Evolutionary conservation across 1,139 yeast species (phyloP), one percentile per base, ranked within the genome.

Genomic region (Candida albicans): DNA sequence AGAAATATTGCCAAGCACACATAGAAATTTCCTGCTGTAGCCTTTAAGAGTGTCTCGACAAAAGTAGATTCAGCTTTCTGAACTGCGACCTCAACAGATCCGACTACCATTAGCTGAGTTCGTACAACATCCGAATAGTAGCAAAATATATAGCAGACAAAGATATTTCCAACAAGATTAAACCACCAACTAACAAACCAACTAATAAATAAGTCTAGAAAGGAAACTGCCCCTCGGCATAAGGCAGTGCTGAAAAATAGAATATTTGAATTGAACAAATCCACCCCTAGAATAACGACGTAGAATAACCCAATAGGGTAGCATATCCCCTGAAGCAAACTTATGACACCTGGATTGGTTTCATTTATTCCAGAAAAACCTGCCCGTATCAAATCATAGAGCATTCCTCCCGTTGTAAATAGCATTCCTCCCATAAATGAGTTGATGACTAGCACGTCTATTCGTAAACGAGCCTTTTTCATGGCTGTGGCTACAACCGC

Each of bases 401-500:
- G 68, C 87, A 87, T 81, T 0, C 93, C 89, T 9, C 95, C 95
- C 1, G 82, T 67, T 26, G 84, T 64, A 59, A 87, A 86, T 10
- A 87, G 59, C 1, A 84, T 55, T 0, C 91, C 95, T 2, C 91
- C 95, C 51, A 84, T 63, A 9, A 86, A 59, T 1, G 90, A 79
- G 57, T 85, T 85, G 28, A 85, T 56, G 0, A 80, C 52, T 26
- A 86, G 60, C 1, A 82, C 73, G 47, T 81, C 83, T 5, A 81
- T 51, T 46, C 81, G 73, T 22, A 84, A 72, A 56, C 95, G 72
- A 2, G 91, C 78, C 57, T 86, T 86, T 59, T 86, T 86, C 93
- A 85, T 86, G 2, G 88, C 74, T 0, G 93, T 86, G 7, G 95
- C 95, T 28, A 86, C 90, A 40, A 84, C 84, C 0, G 93, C 93